Conservation (phyloP, 2,329 filamentous ascomycete species). For the Fusarium sp. region DNA sequence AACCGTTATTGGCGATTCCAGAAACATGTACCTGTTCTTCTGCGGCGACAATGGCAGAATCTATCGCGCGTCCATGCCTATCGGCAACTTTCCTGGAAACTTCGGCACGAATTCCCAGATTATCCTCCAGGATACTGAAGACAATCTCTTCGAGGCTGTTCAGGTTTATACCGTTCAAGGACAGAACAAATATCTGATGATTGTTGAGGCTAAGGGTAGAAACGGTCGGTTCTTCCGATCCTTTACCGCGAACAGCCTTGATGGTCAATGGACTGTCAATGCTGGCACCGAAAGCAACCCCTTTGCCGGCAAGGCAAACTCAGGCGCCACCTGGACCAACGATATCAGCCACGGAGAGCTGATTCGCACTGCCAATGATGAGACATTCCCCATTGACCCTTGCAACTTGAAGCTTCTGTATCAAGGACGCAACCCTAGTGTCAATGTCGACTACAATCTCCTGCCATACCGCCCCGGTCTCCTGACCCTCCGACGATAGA, state of each 20-base stretch:
- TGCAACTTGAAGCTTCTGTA: conserved; percentile 75
- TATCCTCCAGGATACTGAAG: conserved; percentile 64
- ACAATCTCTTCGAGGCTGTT: conserved; percentile 74
- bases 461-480: conserved; percentile 32
- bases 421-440: conserved; percentile 63
- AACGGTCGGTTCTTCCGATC: conserved; percentile 74
- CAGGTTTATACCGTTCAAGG: conserved; percentile 72
- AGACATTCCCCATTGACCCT: conserved; percentile 71
- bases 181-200: conserved; percentile 71
- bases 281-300: conserved; percentile 66
- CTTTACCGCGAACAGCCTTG: conserved; percentile 69
- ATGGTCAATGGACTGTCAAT: conserved; percentile 68
- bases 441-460: conserved; percentile 57
- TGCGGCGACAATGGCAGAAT: conserved; percentile 74
- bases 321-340: conserved; percentile 71
- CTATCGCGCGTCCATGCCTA: conserved; percentile 72
- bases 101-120: conserved; percentile 65
- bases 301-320: conserved; percentile 74
- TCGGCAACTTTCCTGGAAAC: conserved; percentile 69
- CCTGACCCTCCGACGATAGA: conserved; percentile 14
- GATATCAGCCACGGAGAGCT: conserved; percentile 75
- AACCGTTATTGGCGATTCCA: conserved; percentile 70
- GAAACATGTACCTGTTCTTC: conserved; percentile 75
- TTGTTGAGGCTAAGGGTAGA: conserved; percentile 70
- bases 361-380: conserved; percentile 65